Evolutionary conservation across 1,284 basidiomycete genomes (phyloP).

Genomic region (Fomitopsis palustris): DNA sequence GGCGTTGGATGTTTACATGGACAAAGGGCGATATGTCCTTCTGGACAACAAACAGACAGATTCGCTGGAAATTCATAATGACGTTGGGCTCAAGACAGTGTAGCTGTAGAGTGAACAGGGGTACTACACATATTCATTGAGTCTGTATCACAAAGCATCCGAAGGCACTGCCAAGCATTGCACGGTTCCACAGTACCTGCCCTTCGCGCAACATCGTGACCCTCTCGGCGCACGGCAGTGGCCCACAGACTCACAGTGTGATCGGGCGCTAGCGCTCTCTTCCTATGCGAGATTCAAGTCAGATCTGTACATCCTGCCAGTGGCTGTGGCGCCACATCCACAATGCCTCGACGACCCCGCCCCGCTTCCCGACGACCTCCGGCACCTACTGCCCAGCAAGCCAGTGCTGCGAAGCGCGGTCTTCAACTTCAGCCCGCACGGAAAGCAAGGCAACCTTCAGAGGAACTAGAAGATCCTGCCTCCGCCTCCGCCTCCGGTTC

Average conservation of each 20-base stretch:
- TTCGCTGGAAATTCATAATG: neutral
- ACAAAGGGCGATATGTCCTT: conserved; percentile 55
- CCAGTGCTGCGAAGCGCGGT: neutral
- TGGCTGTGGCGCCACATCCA: neutral
- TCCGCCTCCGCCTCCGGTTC: neutral
- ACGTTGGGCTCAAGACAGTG: neutral
- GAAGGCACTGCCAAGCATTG: too few species aligned
- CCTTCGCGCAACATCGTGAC: neutral
- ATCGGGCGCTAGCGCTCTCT: neutral
- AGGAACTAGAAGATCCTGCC: neutral
- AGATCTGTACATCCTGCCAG: neutral
- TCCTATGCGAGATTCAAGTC: neutral
- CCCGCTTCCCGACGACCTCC: conserved; percentile 23
- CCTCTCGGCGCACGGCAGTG: neutral
- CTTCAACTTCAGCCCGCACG: neutral
- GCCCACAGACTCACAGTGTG: neutral
- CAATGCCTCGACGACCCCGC: conserved; percentile 30
- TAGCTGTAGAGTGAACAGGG: too few species aligned
- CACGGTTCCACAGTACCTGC: neutral
- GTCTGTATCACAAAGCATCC: too few species aligned
- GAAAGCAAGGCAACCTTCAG: neutral
- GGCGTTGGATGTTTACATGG: conserved; percentile 53
- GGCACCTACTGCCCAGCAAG: neutral
- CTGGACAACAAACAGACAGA: conserved; percentile 19
- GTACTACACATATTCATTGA: too few species aligned